A percentile compares a stretch with the other conserved stretches of the same genome.
Evolutionary conservation across 2,329 filamentous ascomycete genomes (phyloP).

Genomic region (Arthrobotrys sphaeroides): DNA sequence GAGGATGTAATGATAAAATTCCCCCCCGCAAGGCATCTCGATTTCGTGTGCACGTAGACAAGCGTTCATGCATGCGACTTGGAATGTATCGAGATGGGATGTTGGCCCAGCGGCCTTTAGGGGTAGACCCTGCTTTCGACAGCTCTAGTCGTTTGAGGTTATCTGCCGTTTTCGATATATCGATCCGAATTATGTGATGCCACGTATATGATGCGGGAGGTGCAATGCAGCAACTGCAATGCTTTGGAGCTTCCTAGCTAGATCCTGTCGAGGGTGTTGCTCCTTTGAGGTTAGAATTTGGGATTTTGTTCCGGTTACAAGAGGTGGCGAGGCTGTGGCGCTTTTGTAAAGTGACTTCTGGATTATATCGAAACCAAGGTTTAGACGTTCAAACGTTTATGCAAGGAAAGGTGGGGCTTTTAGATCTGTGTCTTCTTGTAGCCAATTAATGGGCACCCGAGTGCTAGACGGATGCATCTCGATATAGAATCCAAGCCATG

Average conservation of each 20-base stretch:
- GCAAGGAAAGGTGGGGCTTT: no score
- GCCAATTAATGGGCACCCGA: no score
- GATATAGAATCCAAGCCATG: no score
- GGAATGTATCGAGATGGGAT: not conserved
- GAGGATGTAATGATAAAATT: not conserved
- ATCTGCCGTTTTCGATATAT: conserved; percentile 6
- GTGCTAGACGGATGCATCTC: no score
- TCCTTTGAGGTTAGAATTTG: not conserved
- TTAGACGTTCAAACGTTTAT: no score
- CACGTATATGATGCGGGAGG: conserved; percentile 16
- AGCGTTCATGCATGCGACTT: not conserved
- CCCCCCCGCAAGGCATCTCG: not conserved
- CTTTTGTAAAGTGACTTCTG: not conserved
- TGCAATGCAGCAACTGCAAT: not conserved
- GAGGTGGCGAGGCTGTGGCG: not conserved
- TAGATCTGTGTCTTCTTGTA: no score
- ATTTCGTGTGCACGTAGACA: not conserved
- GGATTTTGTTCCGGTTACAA: not conserved
- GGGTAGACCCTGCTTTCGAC: not conserved
- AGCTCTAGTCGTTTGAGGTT: not conserved
- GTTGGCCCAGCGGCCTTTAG: not conserved
- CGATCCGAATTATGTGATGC: conserved; percentile 16
- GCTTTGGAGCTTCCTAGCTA: conserved; percentile 14
- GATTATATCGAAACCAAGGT: not conserved
- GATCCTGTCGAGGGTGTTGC: not conserved